Conservation (phyloP, 1,284 basidiomycete species). For the Anthracocystis walkeri region DNA sequence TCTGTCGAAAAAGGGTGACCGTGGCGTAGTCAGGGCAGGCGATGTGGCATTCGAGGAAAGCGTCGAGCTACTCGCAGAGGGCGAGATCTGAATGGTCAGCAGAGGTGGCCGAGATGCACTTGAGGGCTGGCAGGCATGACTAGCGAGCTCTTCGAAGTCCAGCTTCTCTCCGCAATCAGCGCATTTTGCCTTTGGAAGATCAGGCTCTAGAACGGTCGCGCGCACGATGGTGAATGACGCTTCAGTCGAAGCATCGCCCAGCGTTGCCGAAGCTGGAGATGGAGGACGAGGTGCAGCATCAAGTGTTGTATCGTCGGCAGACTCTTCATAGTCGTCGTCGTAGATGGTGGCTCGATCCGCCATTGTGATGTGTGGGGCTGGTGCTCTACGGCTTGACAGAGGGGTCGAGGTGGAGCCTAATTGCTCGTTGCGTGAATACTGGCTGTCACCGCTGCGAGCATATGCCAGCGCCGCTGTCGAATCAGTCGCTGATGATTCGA, state of each 20-base stretch:
- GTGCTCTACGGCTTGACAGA: background rate
- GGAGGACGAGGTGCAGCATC: conserved; percentile 12
- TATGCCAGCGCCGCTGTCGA: conserved; percentile 30
- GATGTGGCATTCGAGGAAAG: conserved; percentile 21
- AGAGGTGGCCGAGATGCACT: conserved; percentile 21
- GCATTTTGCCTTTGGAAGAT: conserved; percentile 57
- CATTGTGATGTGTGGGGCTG: conserved; percentile 3
- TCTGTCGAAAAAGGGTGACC: conserved; percentile 53
- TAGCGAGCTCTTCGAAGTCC: conserved; percentile 56
- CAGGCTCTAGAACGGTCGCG: conserved; percentile 48
- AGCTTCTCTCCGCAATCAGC: conserved; percentile 58
- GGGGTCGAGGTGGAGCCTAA: background rate
- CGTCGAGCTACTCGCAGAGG: conserved; percentile 17
- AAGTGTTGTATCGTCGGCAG: background rate
- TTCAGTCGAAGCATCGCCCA: conserved; percentile 13
- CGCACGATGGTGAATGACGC: conserved; percentile 29
- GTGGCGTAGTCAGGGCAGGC: conserved; percentile 21
- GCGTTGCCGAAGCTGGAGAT: conserved; percentile 17
- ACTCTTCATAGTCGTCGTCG: conserved; percentile 51
- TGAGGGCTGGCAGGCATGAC: conserved; percentile 43
- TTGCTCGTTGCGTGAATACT: conserved; percentile 7
- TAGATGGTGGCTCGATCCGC: conserved; percentile 42
- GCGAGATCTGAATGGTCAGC: conserved; percentile 34
- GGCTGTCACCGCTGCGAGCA: conserved; percentile 25
- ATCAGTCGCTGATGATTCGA: conserved; percentile 21